These are phyloP conservation scores for Tulasnella calospora DNA, from an alignment of 768 basidiomycete genomes.

Conservation along the genomic window DNA sequence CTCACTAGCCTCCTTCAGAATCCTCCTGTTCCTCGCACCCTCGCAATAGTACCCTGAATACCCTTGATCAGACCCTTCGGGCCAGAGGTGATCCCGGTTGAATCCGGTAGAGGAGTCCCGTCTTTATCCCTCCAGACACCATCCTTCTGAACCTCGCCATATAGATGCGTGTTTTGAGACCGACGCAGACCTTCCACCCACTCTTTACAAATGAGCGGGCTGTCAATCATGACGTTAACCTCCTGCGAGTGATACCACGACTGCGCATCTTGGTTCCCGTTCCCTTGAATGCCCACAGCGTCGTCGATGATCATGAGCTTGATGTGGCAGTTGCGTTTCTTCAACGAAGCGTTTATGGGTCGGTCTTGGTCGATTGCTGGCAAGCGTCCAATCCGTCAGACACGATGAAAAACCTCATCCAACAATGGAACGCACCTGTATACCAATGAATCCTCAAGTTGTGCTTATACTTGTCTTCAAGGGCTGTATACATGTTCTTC, in stretches of 20 bases:
- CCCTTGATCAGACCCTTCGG: conserved; percentile 37
- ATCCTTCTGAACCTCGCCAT: conserved; percentile 47
- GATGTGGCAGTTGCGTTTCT: conserved; percentile 68
- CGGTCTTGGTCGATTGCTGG: conserved; percentile 52
- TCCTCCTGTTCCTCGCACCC: conserved; percentile 44
- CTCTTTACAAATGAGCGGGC: conserved; percentile 47
- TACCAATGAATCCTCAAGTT: conserved; percentile 56
- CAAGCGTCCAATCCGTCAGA: neutral
- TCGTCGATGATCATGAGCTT: conserved; percentile 66
- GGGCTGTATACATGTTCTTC: conserved; percentile 50
- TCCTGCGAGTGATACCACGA: conserved; percentile 72
- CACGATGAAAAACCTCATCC: neutral
- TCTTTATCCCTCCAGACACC: conserved; percentile 55
- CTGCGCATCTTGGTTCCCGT: conserved; percentile 68
- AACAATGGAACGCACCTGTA: conserved; percentile 36
- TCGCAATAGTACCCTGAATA: conserved; percentile 42
- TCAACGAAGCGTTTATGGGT: conserved; percentile 60
- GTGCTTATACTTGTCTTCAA: conserved; percentile 46
- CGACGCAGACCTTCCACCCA: conserved; percentile 52
- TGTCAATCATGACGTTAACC: conserved; percentile 61
- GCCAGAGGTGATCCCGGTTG: conserved; percentile 35
- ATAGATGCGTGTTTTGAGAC: conserved; percentile 54
- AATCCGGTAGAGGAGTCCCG: conserved; percentile 37
- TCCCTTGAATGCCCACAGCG: conserved; percentile 60
- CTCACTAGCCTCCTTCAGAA: conserved; percentile 26